Percentiles rank a stretch among this genome's conserved stretches.
phyloP scores from a whole-genome alignment of 2,329 filamentous ascomycete species.

The Beauveria varroae region DNA sequence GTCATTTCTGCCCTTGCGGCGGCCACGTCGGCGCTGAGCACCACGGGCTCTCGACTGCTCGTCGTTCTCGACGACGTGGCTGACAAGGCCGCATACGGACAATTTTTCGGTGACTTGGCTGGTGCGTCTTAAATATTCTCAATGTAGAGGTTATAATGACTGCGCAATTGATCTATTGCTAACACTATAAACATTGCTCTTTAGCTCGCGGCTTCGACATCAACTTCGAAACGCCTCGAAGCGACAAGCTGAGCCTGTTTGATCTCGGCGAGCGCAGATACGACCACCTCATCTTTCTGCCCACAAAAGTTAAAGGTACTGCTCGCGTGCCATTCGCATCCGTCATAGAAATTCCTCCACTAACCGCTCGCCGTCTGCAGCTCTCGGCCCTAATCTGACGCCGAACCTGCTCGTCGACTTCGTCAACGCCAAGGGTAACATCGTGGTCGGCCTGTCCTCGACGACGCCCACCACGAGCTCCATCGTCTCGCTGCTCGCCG shows the following conservation, averaged over 20 bases:
- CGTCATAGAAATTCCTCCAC: not conserved
- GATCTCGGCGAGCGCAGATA: constrained; percentile 79
- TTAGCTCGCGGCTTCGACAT: constrained; percentile 77
- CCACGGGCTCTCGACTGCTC: constrained; percentile 69
- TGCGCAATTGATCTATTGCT: not conserved
- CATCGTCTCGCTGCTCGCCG: constrained; percentile 70
- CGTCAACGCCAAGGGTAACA: constrained; percentile 83
- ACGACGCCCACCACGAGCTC: constrained; percentile 61
- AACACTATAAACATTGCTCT: constrained; percentile 16
- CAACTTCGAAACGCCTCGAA: constrained; percentile 76
- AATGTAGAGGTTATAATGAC: not conserved
- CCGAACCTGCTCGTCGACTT: constrained; percentile 85
- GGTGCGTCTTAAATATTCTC: constrained; percentile 38
- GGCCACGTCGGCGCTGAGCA: constrained; percentile 68
- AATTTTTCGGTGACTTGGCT: constrained; percentile 67
- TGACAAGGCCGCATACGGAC: constrained; percentile 76
- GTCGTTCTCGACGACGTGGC: constrained; percentile 77
- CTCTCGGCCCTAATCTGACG: constrained; percentile 80
- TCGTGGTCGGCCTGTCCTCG: constrained; percentile 77
- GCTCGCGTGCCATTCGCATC: not conserved
- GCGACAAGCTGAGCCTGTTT: constrained; percentile 69
- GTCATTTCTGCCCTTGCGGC: constrained; percentile 59
- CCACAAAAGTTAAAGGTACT: constrained; percentile 80
- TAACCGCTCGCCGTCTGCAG: constrained; percentile 33
- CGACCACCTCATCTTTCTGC: constrained; percentile 85